A percentile compares a stretch with the other conserved stretches of the same genome.
Evolutionary conservation across 352 stramenopile species (phyloP).

Genomic region (Plasmopara halstedii): DNA sequence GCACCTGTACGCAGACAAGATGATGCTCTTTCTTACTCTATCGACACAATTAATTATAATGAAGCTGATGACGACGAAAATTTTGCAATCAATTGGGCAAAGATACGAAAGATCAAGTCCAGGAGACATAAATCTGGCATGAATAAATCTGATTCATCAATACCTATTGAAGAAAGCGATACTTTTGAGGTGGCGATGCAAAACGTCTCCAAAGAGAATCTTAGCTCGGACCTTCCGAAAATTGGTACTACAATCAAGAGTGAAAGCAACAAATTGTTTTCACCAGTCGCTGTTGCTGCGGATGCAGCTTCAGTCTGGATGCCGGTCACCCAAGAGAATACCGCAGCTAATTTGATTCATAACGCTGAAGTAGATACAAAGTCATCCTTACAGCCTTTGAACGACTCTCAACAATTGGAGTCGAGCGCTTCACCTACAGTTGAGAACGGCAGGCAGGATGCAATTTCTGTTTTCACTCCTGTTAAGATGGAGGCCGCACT

Average conservation of each 20-base stretch:
- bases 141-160: constrained; percentile 1
- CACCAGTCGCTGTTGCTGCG: constrained; percentile 4
- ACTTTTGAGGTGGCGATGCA: background rate
- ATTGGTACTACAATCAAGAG: background rate
- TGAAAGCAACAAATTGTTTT: background rate
- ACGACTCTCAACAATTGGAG: background rate
- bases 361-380: constrained; percentile 7
- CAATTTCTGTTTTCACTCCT: background rate
- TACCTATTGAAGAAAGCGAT: constrained; percentile 1
- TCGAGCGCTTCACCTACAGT: background rate
- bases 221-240: constrained; percentile 1
- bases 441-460: background rate
- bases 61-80: constrained; percentile 28
- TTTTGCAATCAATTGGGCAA: constrained; percentile 37
- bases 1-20: background rate
- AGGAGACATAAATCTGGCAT: constrained; percentile 12
- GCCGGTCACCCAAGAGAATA: constrained; percentile 6
- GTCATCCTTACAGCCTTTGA: background rate
- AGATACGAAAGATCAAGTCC: constrained; percentile 28
- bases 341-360: constrained; percentile 3
- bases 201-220: constrained; percentile 1
- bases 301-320: constrained; percentile 23
- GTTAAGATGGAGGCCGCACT: constrained; percentile 1
- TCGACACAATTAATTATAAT: background rate
- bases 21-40: background rate